phyloP scores from a whole-genome alignment of 257 asterid species.

The Henckelia pumila region DNA sequence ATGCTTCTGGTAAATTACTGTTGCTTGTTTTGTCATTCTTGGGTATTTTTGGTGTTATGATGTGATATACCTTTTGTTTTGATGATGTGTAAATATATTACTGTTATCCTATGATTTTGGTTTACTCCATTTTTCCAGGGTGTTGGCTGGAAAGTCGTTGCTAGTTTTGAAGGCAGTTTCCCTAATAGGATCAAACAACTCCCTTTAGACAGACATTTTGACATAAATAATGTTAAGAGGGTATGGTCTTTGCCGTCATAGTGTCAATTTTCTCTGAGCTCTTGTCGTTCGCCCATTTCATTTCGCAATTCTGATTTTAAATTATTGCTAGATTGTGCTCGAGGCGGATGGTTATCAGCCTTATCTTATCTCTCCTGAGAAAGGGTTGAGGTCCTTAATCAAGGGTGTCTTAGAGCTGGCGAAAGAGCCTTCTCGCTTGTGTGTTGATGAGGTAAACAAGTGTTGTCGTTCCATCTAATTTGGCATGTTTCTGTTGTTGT shows the following conservation, averaged over 20 bases:
- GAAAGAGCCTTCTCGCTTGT: slow-evolving; percentile 94
- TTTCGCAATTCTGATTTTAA: slow-evolving; percentile 29
- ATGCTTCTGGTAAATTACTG: not conserved
- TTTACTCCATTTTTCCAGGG: slow-evolving; percentile 34
- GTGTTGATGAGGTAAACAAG: slow-evolving; percentile 89
- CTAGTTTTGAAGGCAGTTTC: slow-evolving; percentile 58
- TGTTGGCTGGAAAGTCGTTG: slow-evolving; percentile 59
- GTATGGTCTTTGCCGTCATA: slow-evolving; percentile 35
- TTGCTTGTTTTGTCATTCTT: slow-evolving; percentile 3
- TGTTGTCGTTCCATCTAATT: slow-evolving; percentile 16
- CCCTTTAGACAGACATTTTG: slow-evolving; percentile 70
- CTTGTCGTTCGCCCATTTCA: slow-evolving; percentile 8
- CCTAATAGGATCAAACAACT: slow-evolving; percentile 59
- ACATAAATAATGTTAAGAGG: slow-evolving; percentile 87
- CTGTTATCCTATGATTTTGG: not conserved
- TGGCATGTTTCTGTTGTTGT: not conserved
- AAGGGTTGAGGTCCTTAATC: slow-evolving; percentile 87
- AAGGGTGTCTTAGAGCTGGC: slow-evolving; percentile 87
- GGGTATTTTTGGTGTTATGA: slow-evolving; percentile 2
- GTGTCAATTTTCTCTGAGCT: not conserved
- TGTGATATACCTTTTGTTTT: not conserved
- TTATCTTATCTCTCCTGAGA: slow-evolving; percentile 97
- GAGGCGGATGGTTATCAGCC: slow-evolving; percentile 99
- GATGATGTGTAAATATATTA: not conserved
- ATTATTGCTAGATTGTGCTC: slow-evolving; percentile 69